Base-by-base conservation (phyloP, 179 eudicot species). In the Heliamphora pulchella region DNA sequence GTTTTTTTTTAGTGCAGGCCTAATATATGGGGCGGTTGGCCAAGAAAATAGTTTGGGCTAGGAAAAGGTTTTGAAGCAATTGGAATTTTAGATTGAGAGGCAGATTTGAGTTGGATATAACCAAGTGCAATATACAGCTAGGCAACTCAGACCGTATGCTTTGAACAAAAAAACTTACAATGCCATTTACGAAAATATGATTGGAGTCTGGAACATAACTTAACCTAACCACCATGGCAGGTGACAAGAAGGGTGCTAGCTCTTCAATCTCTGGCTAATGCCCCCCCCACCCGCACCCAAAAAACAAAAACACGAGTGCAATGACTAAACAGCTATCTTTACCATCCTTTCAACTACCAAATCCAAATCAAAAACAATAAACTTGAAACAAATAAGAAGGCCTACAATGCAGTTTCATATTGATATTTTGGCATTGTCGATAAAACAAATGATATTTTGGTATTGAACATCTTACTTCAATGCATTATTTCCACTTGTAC, bases 351-450 rank as follows among this genome's bases (percentile, higher is more conserved):
- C 5, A 76, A 81, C 5, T 11, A 7, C 47, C 14, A 63, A 6
- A 48, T 47, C 39, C 50, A 63, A 20, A 58, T 6, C 15, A 82
- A 51, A 58, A 78, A 46, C 73, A 78, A 11, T 31, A 11, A 62
- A 78, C 31, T 31, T 31, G 31, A 31, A 31, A 31, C 31, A 31
- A 31, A 31, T 31, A 31, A 31, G 31, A 31, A 31, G 31, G 31
- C 31, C 31, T 31, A 31, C 31, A 31, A 31, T 31, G 31, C 31
- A 31, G 31, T 31, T 31, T 31, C 31, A 31, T 31, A 31, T 31
- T 31, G 31, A 31, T 31, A 31, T 31, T 31, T 31, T 31, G 31
- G 31, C 31, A 31, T 31, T 31, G 31, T 31, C 31, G 31, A 31
- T 31, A 31, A 31, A 31, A 31, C 31, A 31, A 31, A 11, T 20